Conservation (phyloP, 441 rosid genomes). For the Euphorbia schlechtendalii region DNA sequence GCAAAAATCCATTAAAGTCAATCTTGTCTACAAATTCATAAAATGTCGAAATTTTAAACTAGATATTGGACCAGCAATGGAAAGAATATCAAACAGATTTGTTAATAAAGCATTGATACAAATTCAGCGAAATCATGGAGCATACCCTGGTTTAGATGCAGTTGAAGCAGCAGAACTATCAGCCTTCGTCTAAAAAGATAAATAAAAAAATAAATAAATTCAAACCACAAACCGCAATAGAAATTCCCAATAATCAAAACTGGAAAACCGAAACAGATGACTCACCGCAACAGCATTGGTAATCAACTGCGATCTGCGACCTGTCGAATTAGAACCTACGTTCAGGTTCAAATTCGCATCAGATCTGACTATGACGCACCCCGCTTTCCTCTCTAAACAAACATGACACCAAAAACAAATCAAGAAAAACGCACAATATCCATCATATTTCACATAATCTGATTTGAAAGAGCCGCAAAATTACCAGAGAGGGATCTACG, state of each 20-base stretch:
- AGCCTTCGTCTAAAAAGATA: conserved; percentile 37
- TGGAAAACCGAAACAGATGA: neutral
- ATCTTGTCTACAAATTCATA: too few relatives aligned
- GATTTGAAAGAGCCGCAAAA: too few relatives aligned
- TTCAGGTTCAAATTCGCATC: conserved; percentile 30
- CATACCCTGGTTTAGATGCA: conserved; percentile 59
- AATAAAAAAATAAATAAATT: neutral
- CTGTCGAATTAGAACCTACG: conserved; percentile 22
- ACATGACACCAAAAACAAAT: conserved; percentile 11
- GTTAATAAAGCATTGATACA: too few relatives aligned
- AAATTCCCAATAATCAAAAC: neutral
- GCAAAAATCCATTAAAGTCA: too few relatives aligned
- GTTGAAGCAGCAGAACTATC: conserved; percentile 45
- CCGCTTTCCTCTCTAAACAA: conserved; percentile 37
- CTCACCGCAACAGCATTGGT: conserved; percentile 65
- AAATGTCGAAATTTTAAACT: too few relatives aligned
- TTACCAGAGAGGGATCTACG: too few relatives aligned
- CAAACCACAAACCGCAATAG: neutral
- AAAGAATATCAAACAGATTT: too few relatives aligned
- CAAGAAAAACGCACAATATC: neutral
- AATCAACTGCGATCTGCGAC: conserved; percentile 34
- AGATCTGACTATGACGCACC: conserved; percentile 46
- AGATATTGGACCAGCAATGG: too few relatives aligned
- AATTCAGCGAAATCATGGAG: too few relatives aligned
- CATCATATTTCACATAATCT: neutral